Base-by-base conservation (phyloP, 306 rosid species). In the Hippophae tibetana region DNA sequence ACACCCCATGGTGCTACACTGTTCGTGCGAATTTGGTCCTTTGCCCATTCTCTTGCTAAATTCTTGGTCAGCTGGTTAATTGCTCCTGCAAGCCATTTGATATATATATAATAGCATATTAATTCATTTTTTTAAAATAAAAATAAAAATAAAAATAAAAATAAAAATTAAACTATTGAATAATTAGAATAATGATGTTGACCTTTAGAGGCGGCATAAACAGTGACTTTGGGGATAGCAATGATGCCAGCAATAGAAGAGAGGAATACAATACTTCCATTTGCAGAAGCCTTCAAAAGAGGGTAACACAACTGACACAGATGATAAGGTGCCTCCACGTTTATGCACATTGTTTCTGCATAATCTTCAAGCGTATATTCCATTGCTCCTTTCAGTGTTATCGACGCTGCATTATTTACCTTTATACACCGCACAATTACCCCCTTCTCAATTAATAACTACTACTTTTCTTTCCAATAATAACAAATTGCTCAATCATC, bases 151-250 rank as follows among this genome's bases (percentile, higher is more conserved):
- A n/a, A n/a, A n/a, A n/a, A n/a, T n/a, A n/a, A n/a, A n/a, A n/a
- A n/a, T n/a, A n/a, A n/a, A 18, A 18, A 18, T 18, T 18, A 18
- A 18, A 18, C 23, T 18, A 18, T 18, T 18, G 23, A 18, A 18
- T 18, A 18, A 18, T 18, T 18, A n/a, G 42, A 66, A 51, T 2
- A 43, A 59, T 6, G 6, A 25, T 38, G 48, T 13, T 57, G 6
- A 71, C 95, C 89, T 79, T 82, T 89, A 45, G 90, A 72, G 38
- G 87, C 83, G 9, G 75, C 79, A 72, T 83, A 81, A 38, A 70
- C 53, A n/a, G 86, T 73, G 7, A 42, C 2, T 27, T 10, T 6
- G 14, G 92, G 87, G 0, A 70, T 5, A 49, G 86, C 81, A 25
- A 25, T 76, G 5, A 66, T n/a, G 25, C 83, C 86, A 3, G 86